These are phyloP conservation scores for Aspergillus hiratsukae DNA, from an alignment of 2,329 filamentous ascomycete species.

Conservation along the genomic window DNA sequence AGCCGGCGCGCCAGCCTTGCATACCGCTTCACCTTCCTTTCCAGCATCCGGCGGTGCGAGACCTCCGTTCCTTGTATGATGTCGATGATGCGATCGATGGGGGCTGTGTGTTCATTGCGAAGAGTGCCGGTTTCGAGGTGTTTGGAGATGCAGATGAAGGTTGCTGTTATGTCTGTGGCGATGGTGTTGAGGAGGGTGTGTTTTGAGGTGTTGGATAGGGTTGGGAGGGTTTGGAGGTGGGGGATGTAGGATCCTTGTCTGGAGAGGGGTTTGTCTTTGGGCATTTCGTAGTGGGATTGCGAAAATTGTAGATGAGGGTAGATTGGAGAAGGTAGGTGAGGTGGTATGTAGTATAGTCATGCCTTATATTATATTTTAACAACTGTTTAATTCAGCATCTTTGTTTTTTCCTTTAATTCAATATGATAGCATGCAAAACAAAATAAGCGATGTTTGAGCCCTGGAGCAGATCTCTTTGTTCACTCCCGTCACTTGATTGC, in stretches of 20 bases:
- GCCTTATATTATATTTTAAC: too few relatives aligned
- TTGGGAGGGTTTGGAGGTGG: constrained; percentile 19
- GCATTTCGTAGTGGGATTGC: background rate
- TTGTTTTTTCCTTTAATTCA: background rate
- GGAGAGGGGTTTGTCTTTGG: background rate
- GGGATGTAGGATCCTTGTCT: constrained; percentile 1
- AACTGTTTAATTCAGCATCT: background rate
- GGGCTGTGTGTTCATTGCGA: constrained; percentile 15
- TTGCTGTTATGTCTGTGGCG: constrained; percentile 27
- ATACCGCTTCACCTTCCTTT: constrained; percentile 16
- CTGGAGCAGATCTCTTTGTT: background rate
- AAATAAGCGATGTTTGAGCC: background rate
- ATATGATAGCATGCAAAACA: background rate
- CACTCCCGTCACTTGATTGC: background rate
- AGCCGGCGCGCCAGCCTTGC: constrained; percentile 13
- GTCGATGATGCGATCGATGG: constrained; percentile 24
- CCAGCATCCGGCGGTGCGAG: constrained; percentile 13
- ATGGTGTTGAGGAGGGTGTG: constrained; percentile 21
- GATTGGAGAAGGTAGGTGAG: background rate
- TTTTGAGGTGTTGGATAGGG: constrained; percentile 21
- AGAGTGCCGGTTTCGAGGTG: constrained; percentile 24
- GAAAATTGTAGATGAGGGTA: background rate
- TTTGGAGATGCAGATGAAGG: constrained; percentile 26
- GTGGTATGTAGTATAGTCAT: too few relatives aligned
- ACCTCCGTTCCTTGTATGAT: constrained; percentile 21